Percentiles rank a stretch among this genome's conserved stretches.
These are phyloP conservation scores for Phytophthora pseudosyringae DNA, from an alignment of 352 stramenopile genomes.

Conservation along the genomic window DNA sequence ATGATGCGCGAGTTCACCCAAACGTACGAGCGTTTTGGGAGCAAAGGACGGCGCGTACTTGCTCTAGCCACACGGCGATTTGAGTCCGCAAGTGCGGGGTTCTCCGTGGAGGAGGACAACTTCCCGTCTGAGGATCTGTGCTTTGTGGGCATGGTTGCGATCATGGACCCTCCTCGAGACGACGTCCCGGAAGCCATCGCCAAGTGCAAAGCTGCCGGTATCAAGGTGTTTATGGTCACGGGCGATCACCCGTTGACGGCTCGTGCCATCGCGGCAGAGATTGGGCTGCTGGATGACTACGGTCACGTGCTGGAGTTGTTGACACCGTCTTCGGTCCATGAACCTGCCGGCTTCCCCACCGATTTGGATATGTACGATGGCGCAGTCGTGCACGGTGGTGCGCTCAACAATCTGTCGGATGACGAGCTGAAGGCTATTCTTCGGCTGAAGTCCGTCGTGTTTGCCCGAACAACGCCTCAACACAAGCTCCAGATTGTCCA, in stretches of 20 bases:
- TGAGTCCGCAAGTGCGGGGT: conserved; percentile 13
- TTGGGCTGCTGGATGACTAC: conserved; percentile 77
- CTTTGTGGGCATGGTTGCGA: conserved; percentile 92
- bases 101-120: conserved; percentile 45
- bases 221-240: conserved; percentile 95
- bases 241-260: conserved; percentile 89
- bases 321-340: conserved; percentile 5
- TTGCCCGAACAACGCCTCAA: conserved; percentile 88
- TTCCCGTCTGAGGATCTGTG: conserved; percentile 46
- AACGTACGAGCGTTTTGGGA: conserved; percentile 53
- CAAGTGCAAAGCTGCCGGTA: conserved; percentile 82
- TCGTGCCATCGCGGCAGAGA: conserved; percentile 83
- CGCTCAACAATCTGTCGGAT: conserved; percentile 39
- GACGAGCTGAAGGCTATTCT: conserved; percentile 45
- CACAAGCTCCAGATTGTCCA: conserved; percentile 42
- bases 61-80: conserved; percentile 51
- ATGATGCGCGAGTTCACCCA: conserved; percentile 56
- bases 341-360: conserved; percentile 15
- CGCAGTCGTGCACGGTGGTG: conserved; percentile 65
- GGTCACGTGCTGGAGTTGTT: conserved; percentile 33
- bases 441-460: conserved; percentile 85
- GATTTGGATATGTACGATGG: conserved; percentile 48
- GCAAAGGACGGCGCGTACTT: conserved; percentile 54
- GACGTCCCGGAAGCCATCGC: conserved; percentile 77
- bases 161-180: conserved; percentile 92